Conservation (phyloP, 169 alveolate species). For the Plasmodium coatneyi region DNA sequence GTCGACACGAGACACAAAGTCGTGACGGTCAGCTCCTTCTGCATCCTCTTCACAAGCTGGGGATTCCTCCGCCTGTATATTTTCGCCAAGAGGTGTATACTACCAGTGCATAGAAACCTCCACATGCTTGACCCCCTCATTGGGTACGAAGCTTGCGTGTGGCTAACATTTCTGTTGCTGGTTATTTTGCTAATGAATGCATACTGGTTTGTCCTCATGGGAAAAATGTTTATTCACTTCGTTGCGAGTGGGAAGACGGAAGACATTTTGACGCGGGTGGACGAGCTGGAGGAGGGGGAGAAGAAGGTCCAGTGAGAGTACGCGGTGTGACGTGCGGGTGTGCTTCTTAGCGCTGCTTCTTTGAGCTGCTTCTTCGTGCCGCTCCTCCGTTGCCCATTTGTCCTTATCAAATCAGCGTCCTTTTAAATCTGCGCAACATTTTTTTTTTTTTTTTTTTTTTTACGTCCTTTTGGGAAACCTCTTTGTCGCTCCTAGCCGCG, state of each 20-base stretch:
- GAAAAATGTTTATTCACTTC: slow-evolving; percentile 82
- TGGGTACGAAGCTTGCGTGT: slow-evolving; percentile 76
- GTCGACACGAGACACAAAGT: slow-evolving; percentile 81
- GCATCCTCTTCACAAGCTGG: slow-evolving; percentile 79
- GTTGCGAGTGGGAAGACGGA: slow-evolving; percentile 80
- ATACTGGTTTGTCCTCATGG: slow-evolving; percentile 83
- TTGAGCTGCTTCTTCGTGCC: neutral
- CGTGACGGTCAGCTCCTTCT: slow-evolving; percentile 78
- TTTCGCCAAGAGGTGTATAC: slow-evolving; percentile 78
- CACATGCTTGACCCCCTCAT: slow-evolving; percentile 47
- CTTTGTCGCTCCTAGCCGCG: neutral
- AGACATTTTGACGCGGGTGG: slow-evolving; percentile 81
- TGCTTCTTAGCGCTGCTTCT: neutral
- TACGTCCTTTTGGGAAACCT: neutral
- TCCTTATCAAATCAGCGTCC: neutral
- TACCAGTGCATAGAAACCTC: slow-evolving; percentile 76
- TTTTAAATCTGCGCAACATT: neutral
- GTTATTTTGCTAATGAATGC: slow-evolving; percentile 80
- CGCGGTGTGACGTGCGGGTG: neutral
- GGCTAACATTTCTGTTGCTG: slow-evolving; percentile 77
- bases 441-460: too few species aligned
- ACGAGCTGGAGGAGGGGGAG: slow-evolving; percentile 74
- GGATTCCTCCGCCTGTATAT: slow-evolving; percentile 80
- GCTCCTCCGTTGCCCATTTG: neutral
- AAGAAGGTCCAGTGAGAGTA: neutral